phyloP scores from a whole-genome alignment of 2,329 filamentous ascomycete species.

The Colletotrichum liriopes region DNA sequence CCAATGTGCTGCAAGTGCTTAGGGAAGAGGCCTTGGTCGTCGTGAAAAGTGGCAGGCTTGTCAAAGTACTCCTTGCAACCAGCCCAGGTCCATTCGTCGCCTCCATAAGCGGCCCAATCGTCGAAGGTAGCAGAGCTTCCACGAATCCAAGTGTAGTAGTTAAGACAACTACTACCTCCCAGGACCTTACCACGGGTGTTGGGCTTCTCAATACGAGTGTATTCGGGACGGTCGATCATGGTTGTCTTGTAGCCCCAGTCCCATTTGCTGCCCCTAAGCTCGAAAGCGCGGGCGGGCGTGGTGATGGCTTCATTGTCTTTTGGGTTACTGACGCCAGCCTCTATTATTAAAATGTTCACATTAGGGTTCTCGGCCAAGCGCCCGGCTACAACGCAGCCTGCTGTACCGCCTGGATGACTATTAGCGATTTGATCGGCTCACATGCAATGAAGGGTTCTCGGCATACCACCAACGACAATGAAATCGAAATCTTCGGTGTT shows the following conservation, averaged over 20 bases:
- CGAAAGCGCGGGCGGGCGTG: slow-evolving; percentile 68
- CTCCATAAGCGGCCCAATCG: slow-evolving; percentile 80
- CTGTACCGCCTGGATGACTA: slow-evolving; percentile 49
- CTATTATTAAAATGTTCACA: slow-evolving; percentile 62
- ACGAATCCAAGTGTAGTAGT: slow-evolving; percentile 77
- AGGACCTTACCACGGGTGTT: slow-evolving; percentile 74
- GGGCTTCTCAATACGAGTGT: slow-evolving; percentile 74
- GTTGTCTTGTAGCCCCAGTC: slow-evolving; percentile 76
- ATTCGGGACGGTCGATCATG: slow-evolving; percentile 72
- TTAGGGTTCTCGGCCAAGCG: slow-evolving; percentile 53
- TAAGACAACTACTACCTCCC: slow-evolving; percentile 71
- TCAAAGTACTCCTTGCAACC: slow-evolving; percentile 65
- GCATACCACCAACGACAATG: slow-evolving; percentile 52
- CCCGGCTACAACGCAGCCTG: slow-evolving; percentile 55
- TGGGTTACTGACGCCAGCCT: slow-evolving; percentile 65
- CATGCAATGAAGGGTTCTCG: accelerated
- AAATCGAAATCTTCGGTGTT: slow-evolving; percentile 54
- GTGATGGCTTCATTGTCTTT: slow-evolving; percentile 65
- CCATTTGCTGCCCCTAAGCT: slow-evolving; percentile 68
- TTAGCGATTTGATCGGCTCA: neutral
- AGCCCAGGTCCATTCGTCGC: slow-evolving; percentile 76
- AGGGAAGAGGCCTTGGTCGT: slow-evolving; percentile 64
- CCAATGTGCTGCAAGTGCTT: slow-evolving; percentile 67
- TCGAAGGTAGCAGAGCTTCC: slow-evolving; percentile 74
- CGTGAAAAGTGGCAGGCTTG: slow-evolving; percentile 68